Base-by-base conservation (phyloP, 164 flowering plant genomes). In the Macadamia integrifolia region DNA sequence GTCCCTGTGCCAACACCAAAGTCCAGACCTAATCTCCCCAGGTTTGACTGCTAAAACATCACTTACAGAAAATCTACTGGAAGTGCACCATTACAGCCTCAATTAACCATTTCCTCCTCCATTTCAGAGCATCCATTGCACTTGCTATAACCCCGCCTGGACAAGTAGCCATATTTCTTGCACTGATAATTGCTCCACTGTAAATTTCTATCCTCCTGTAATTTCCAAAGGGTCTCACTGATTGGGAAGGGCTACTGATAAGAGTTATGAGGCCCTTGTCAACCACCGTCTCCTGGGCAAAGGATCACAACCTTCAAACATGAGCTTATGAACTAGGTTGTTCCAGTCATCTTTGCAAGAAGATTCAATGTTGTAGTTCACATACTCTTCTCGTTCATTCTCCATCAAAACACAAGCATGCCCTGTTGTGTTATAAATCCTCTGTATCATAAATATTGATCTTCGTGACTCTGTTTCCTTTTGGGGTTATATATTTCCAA, bases 341-440 rank as follows among this genome's bases (percentile, higher is more conserved):
- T 74, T 78, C 97, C 97, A 90, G 64, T 94, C 97, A 74, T 94
- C 99, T 48, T 87, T 86, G 69, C 99, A 94, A 61, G 79, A 88
- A 23, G 92, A 86, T 2, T 91, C 95, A 58, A 92, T 80, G 32
- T 90, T 95, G 69, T 94, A 92, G 56, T 87, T 87, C 97, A 94
- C 90, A 76, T 88, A 94, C 13, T 46, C 9, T 46, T 46, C 50
- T 11, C 3, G 50, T 11, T 46, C 50, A 9, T 46, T 46, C 50
- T 46, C 7, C 50, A 46, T 46, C 50, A 46, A 46, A 8, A 46
- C 50, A 11, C 50, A 46, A 11, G 50, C 9, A 46, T 46, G 50
- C 50, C 50, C 50, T 8, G 1, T 46, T 11, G 50, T 46, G 50
- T 46, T 46, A 46, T 46, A 46, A 46, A 46, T 46, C 13, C 50